These are phyloP conservation scores for Xylaria venustula DNA, from an alignment of 495 filamentous ascomycete genomes.

Conservation along the genomic window DNA sequence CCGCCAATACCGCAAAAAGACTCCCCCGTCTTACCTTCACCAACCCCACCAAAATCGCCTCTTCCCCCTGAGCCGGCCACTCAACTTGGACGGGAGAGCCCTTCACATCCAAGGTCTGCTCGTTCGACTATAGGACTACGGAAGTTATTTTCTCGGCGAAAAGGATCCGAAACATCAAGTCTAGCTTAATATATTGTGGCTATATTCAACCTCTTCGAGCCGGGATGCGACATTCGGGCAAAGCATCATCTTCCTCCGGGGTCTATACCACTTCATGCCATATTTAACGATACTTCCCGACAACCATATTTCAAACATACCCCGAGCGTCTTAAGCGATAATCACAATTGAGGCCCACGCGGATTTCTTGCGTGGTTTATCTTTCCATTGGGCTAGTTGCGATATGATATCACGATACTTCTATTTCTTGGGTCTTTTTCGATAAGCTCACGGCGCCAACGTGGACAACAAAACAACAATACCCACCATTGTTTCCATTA, in stretches of 20 bases:
- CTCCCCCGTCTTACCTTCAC: neutral
- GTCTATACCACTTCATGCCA: neutral
- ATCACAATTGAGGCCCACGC: neutral
- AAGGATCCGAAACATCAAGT: neutral
- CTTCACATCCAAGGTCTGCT: neutral
- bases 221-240: neutral
- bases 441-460: neutral
- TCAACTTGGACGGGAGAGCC: neutral
- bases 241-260: neutral
- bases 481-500: neutral
- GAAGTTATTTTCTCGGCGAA: constrained; percentile 11
- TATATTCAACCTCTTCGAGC: neutral
- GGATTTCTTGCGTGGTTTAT: neutral
- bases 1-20: neutral
- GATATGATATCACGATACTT: neutral
- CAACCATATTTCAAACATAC: neutral
- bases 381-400: neutral
- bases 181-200: neutral
- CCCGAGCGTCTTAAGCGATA: neutral
- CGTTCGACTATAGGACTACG: constrained; percentile 11
- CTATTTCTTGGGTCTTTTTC: neutral
- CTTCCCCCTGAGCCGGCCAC: neutral
- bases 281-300: neutral
- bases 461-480: neutral
- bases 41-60: constrained; percentile 5